Percentiles rank a stretch among this genome's conserved stretches.
These are phyloP conservation scores for Phytophthora pini DNA, from an alignment of 352 stramenopile genomes.

Conservation along the genomic window DNA sequence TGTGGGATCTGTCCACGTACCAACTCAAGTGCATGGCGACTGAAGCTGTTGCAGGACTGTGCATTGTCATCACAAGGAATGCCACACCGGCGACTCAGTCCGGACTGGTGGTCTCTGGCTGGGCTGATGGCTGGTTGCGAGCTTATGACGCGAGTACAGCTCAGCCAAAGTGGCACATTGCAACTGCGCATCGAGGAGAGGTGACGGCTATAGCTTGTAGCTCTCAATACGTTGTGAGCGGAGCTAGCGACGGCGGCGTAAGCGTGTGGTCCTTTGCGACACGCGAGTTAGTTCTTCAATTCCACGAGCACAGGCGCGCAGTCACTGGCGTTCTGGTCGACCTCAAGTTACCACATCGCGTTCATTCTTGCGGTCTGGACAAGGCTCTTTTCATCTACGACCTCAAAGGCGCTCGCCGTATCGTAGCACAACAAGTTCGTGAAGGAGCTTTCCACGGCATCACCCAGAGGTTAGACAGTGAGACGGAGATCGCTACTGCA, in stretches of 20 bases:
- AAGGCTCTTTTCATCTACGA: conserved; percentile 93
- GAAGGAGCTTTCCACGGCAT: conserved; percentile 82
- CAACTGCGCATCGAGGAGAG: conserved; percentile 84
- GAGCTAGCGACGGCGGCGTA: conserved; percentile 85
- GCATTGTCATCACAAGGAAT: conserved; percentile 48
- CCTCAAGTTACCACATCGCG: conserved; percentile 70
- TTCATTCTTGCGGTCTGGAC: conserved; percentile 90
- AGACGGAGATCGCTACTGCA: conserved; percentile 91
- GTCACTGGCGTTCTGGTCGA: conserved; percentile 88
- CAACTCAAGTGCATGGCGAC: conserved; percentile 73
- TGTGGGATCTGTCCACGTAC: conserved; percentile 78
- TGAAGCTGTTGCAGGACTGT: conserved; percentile 56
- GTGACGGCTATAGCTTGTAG: conserved; percentile 79
- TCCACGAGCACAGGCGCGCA: conserved; percentile 89
- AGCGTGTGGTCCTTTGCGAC: conserved; percentile 89
- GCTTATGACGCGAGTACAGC: conserved; percentile 58
- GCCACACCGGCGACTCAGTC: conserved; percentile 11
- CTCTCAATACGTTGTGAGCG: conserved; percentile 80
- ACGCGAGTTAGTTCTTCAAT: conserved; percentile 90
- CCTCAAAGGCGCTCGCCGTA: conserved; percentile 82
- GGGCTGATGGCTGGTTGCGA: conserved; percentile 79
- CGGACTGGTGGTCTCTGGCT: conserved; percentile 62
- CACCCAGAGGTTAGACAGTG: conserved; percentile 88
- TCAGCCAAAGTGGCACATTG: conserved; percentile 85
- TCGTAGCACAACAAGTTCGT: conserved; percentile 85